Base-by-base conservation (phyloP, 352 stramenopile genomes). In the Globisporangium recalcitrans region DNA sequence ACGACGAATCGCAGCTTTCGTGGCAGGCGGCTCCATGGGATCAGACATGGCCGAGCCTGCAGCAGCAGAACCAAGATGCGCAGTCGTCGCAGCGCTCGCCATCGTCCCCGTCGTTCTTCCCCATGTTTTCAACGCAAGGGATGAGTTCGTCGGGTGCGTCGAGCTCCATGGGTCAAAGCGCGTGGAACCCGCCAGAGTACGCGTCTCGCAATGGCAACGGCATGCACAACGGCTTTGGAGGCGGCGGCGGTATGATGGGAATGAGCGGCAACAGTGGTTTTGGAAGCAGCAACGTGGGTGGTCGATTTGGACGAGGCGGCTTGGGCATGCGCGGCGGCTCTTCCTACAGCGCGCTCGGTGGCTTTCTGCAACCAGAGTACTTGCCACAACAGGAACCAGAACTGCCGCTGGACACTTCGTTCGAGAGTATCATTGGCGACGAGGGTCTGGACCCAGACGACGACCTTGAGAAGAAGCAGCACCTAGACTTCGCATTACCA, bases 281-380 rank as follows among this genome's bases (percentile, higher is more conserved):
- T 31, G 57, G 60, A 48, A 77, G 60, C 60, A 67, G 57, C 53
- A 40, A 26, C 6, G 36, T 26, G 29, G 26, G 29, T 2, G 54
- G 54, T 56, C 63, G 56, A 14, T 72, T 72, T n/a, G 62, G 56
- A 11, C 46, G 31, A 19, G 48, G 40, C 54, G 52, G 63, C 13
- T 71, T 83, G 60, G 71, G 71, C 40, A 75, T 84, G 63, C 69
- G 34, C 13, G 66, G 68, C 21, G 49, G 61, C 16, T 70, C 65
- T 10, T 63, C 72, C 6, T 90, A 89, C 68, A 72, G 69, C 32
- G 77, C 80, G 22, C 71, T 90, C n/a, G 70, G 77, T 8, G 77
- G 76, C n/a, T 87, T 88, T 67, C 71, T 92, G 52, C 65, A 80
- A 44, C 73, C 68, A 57, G 71, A 85, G 29, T 92, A 84, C 60